Conservation (phyloP, 2,329 filamentous ascomycete genomes). For the Talaromyces amestolkiae region DNA sequence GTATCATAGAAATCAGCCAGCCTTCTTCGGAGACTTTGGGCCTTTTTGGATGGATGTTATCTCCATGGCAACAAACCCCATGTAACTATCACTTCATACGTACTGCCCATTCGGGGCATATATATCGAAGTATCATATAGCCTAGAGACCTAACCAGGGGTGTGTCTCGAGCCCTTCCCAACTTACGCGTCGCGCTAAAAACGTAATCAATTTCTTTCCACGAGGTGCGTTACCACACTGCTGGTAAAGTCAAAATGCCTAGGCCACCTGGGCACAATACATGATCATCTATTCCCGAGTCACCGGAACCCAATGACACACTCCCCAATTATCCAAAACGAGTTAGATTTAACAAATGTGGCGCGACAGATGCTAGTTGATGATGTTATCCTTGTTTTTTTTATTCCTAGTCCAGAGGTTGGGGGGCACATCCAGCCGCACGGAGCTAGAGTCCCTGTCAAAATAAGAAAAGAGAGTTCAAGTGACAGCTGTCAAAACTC, state of each 20-base stretch:
- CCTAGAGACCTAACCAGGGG: background rate
- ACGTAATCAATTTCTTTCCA: background rate
- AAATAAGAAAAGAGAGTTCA: background rate
- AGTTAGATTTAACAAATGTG: background rate
- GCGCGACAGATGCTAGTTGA: background rate
- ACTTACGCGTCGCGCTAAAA: background rate
- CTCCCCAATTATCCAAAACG: background rate
- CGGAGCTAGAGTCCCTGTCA: background rate
- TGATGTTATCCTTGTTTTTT: background rate
- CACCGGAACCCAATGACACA: background rate
- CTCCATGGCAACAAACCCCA: background rate
- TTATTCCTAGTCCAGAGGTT: background rate
- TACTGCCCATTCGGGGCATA: background rate
- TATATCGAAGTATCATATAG: background rate
- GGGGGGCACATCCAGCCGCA: background rate
- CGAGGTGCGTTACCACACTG: background rate
- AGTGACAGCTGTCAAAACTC: background rate
- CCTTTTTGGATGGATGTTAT: background rate
- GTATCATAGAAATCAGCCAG: background rate
- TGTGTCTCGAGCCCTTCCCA: background rate
- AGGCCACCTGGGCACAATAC: background rate
- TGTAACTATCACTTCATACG: background rate
- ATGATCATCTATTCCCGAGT: background rate
- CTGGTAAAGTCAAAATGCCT: slow-evolving; percentile 2
- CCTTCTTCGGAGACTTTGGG: background rate